Evolutionary conservation across 2,329 filamentous ascomycete species (phyloP), one percentile per base, ranked within the genome.

Genomic region (Penicillium sp.): DNA sequence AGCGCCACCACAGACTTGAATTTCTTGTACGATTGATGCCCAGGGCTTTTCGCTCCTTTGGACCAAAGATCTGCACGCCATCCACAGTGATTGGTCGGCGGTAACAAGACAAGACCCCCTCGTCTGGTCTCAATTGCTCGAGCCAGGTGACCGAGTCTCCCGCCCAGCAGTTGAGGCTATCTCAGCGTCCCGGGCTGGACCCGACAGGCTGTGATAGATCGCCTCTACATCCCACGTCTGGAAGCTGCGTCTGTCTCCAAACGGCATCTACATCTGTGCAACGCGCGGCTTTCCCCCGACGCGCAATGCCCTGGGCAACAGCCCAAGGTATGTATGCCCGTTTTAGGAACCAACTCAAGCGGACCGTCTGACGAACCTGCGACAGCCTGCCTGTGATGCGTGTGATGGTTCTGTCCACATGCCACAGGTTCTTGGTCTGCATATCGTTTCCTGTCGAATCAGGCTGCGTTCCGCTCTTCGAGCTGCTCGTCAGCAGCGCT

Each of bases 371-470:
- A n/a, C n/a, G n/a, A n/a, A n/a, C n/a, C n/a, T n/a, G n/a, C n/a
- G n/a, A n/a, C n/a, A n/a, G n/a, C n/a, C 34, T 34, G 30, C 16
- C 15, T 14, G 23, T 36, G 29, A 27, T 9, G 29, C 42, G 42
- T 33, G 41, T 50, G 41, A 50, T 46, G 20, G 27, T 4, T 14
- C 13, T 25, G 28, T 37, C 39, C 35, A 45, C 42, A 47, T 52
- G 39, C 43, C 41, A 41, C 26, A 32, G 10, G n/a, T 27, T 36
- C 32, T 17, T 30, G n/a, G 19, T 21, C 20, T 17, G 33, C 2
- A 16, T 43, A 9, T 39, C 10, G 15, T 36, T 31, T 28, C 40
- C 39, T 28, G 17, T 32, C 43, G 39, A 42, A 43, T 47, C 37
- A 45, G 35, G 36, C 29, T 19, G n/a, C 16, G 17, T 17, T 15